phyloP scores from a whole-genome alignment of 2,329 filamentous ascomycete genomes.

The Ophiobolus disseminans region DNA sequence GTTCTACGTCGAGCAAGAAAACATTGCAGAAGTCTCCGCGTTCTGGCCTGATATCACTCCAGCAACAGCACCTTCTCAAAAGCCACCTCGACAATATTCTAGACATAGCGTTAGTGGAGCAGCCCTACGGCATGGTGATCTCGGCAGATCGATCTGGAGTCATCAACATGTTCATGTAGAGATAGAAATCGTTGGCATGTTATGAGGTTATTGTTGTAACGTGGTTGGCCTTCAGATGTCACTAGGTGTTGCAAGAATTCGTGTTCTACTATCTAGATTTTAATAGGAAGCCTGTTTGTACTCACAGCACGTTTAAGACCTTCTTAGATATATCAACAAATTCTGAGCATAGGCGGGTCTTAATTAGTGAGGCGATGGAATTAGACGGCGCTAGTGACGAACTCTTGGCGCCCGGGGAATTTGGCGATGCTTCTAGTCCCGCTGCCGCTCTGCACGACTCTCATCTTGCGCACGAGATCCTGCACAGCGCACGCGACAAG shows the following conservation, averaged over 20 bases:
- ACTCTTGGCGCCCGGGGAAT: background rate
- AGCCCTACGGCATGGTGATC: slow-evolving; percentile 90
- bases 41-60: slow-evolving; percentile 88
- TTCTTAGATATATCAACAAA: too few relatives aligned
- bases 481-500: too few relatives aligned
- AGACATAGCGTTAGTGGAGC: slow-evolving; percentile 87
- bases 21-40: slow-evolving; percentile 63
- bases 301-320: too few relatives aligned
- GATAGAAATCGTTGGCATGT: too few relatives aligned
- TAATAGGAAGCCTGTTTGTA: too few relatives aligned
- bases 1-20: slow-evolving; percentile 47
- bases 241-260: too few relatives aligned
- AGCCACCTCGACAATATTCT: slow-evolving; percentile 87
- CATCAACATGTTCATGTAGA: slow-evolving; percentile 78
- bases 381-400: background rate
- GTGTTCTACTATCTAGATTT: too few relatives aligned
- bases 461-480: background rate
- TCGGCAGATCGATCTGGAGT: slow-evolving; percentile 88
- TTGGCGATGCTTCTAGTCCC: background rate
- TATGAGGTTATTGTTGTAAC: too few relatives aligned
- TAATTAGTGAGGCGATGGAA: too few relatives aligned
- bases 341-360: too few relatives aligned
- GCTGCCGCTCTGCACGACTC: background rate
- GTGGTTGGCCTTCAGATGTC: too few relatives aligned
- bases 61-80: slow-evolving; percentile 85